These are phyloP conservation scores for Fusarium decemcellulare DNA, from an alignment of 2,329 filamentous ascomycete genomes.

Conservation along the genomic window DNA sequence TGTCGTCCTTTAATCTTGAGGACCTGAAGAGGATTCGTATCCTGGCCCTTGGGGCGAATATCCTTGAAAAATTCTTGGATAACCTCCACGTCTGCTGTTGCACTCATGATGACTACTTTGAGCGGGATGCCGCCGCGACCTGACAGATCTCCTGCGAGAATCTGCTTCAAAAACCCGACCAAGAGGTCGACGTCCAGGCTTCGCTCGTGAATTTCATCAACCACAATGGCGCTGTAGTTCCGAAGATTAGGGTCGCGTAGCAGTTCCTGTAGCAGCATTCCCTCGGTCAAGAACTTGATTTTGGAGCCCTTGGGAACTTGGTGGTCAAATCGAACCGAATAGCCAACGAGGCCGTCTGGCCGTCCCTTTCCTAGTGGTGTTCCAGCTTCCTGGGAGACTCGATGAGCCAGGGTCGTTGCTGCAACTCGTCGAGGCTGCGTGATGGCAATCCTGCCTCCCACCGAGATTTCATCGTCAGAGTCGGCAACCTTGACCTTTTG, in stretches of 20 bases:
- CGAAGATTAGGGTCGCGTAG: constrained; percentile 85
- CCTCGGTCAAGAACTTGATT: constrained; percentile 96
- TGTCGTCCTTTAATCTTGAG: constrained; percentile 87
- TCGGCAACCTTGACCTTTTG: constrained; percentile 65
- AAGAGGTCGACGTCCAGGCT: constrained; percentile 95
- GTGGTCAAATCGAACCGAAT: constrained; percentile 95
- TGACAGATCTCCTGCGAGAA: constrained; percentile 74
- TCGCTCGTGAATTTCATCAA: constrained; percentile 97
- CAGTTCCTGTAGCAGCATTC: constrained; percentile 96
- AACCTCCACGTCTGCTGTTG: constrained; percentile 89
- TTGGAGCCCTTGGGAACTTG: constrained; percentile 84
- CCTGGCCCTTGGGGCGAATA: constrained; percentile 30
- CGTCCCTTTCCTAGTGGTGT: constrained; percentile 63
- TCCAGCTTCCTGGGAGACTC: constrained; percentile 84
- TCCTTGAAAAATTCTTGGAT: constrained; percentile 81
- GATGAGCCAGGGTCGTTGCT: constrained; percentile 89
- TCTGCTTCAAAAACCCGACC: constrained; percentile 87
- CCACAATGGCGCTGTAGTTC: constrained; percentile 90
- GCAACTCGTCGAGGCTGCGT: constrained; percentile 96
- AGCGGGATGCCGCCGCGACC: constrained; percentile 80
- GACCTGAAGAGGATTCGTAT: constrained; percentile 53
- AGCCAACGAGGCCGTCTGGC: constrained; percentile 77
- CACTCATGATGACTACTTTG: constrained; percentile 97
- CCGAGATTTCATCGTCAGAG: constrained; percentile 60
- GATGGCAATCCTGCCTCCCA: constrained; percentile 89